Conservation (phyloP, 2,329 filamentous ascomycete species). For the Leptographium radiaticola region DNA sequence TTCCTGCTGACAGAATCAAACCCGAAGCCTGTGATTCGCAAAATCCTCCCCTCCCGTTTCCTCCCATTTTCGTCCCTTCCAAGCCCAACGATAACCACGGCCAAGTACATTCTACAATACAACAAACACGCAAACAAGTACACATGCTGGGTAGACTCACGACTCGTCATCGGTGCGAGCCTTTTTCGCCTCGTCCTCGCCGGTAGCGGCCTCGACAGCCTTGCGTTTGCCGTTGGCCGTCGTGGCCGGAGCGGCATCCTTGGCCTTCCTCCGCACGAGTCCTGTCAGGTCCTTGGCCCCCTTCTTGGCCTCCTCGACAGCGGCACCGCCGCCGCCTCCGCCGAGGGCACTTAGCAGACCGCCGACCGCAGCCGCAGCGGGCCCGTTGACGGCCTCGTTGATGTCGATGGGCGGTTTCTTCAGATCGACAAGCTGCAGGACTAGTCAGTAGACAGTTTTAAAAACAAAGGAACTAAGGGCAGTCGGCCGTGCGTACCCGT, state of each 20-base stretch:
- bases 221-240: constrained; percentile 22
- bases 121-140: background rate
- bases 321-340: constrained; percentile 46
- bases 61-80: too few relatives aligned
- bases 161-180: constrained; percentile 9
- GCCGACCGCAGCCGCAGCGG: constrained; percentile 33
- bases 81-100: too few relatives aligned
- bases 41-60: too few relatives aligned
- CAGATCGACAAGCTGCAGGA: constrained; percentile 51
- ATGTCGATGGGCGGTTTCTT: constrained; percentile 48
- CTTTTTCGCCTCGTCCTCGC: constrained; percentile 23
- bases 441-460: background rate
- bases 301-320: constrained; percentile 60
- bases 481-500: constrained; percentile 36
- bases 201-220: constrained; percentile 21
- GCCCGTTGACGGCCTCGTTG: constrained; percentile 38
- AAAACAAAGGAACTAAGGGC: background rate
- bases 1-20: too few relatives aligned
- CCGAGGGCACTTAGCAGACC: constrained; percentile 45
- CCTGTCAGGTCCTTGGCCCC: constrained; percentile 60
- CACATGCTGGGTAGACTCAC: background rate
- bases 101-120: background rate
- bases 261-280: constrained; percentile 56
- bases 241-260: constrained; percentile 17
- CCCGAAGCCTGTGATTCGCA: too few relatives aligned